These are phyloP conservation scores for Tuber borchii DNA, from an alignment of 495 filamentous ascomycete genomes.

Conservation along the genomic window DNA sequence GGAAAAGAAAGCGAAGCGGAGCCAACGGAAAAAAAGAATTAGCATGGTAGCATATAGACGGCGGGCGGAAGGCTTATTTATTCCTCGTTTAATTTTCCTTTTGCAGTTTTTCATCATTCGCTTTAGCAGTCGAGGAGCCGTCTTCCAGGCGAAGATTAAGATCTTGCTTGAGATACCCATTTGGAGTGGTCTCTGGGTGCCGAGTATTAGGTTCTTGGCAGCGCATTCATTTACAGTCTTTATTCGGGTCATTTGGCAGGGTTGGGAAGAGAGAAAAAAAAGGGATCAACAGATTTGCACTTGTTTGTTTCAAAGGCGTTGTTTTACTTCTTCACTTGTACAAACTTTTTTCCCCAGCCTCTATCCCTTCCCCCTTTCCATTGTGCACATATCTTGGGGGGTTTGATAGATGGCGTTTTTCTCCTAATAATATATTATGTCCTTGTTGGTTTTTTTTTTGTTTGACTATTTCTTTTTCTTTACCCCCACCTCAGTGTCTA, in stretches of 20 bases:
- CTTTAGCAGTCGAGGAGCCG: background rate
- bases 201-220: background rate
- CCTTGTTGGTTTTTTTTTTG: background rate
- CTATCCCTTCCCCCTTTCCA: background rate
- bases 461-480: background rate
- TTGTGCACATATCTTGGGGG: background rate
- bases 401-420: background rate
- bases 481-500: background rate
- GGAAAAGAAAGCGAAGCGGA: slow-evolving; percentile 5
- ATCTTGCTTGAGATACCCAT: slow-evolving; percentile 1
- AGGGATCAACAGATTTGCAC: background rate
- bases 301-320: background rate
- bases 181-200: background rate
- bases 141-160: slow-evolving; percentile 2
- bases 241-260: background rate
- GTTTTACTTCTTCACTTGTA: background rate
- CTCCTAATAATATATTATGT: background rate
- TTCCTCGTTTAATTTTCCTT: slow-evolving; percentile 9
- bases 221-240: background rate
- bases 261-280: background rate
- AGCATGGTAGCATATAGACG: slow-evolving; percentile 26
- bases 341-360: background rate
- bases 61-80: slow-evolving; percentile 18
- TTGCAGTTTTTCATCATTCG: background rate
- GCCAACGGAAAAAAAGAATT: slow-evolving; percentile 3